Evolutionary conservation across 116 monocot species (phyloP), one percentile per base, ranked within the genome.

Genomic region (Dioscorea cayenensis): DNA sequence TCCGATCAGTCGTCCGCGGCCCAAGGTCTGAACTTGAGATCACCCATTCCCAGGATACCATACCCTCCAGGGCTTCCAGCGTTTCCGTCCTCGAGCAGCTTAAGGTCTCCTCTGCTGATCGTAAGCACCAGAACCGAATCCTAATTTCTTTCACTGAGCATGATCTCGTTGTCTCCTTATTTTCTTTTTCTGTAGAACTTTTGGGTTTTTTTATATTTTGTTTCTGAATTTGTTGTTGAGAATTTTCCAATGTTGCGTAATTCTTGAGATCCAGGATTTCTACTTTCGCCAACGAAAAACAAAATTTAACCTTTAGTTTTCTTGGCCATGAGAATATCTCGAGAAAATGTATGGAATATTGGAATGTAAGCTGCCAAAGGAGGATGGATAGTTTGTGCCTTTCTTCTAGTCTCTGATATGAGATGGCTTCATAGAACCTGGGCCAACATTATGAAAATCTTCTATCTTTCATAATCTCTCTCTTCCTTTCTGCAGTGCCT

Each of bases 61-160:
- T 38, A 61, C 63, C 74, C 9, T 86, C 90, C 37, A 88, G 90
- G 71, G 29, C 74, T 13, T 86, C 90, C 37, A 88, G 90, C 73
- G 23, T 90, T 32, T 87, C 92, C 22, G 90, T 83, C 25, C 80
- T 96, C 75, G 90, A 96, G 83, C 92, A 86, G 76, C 92, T 96
- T 77, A 96, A 96, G 82, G 77, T 76, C 48, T 79, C 85, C 49
- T 83, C 87, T 14, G 72, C 75, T 20, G 89, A 92, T 29, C 76
- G 95, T 95, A 77, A 89, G 95, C 25, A 25, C 25, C 25, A 25
- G 25, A 68, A 22, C 29, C 29, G 25, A 38, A 14, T 28, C 67
- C 22, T 36, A n/a, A 2, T 28, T 28, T 22, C 21, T 67, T 6
- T 28, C 28, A 3, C 13, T 16, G 3, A 64, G 21, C 16, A 20